A percentile compares a stretch with the other conserved stretches of the same genome.
These are phyloP conservation scores for Zopfochytrium polystomum DNA, from an alignment of 371 early-diverging fungal species.

Conservation along the genomic window DNA sequence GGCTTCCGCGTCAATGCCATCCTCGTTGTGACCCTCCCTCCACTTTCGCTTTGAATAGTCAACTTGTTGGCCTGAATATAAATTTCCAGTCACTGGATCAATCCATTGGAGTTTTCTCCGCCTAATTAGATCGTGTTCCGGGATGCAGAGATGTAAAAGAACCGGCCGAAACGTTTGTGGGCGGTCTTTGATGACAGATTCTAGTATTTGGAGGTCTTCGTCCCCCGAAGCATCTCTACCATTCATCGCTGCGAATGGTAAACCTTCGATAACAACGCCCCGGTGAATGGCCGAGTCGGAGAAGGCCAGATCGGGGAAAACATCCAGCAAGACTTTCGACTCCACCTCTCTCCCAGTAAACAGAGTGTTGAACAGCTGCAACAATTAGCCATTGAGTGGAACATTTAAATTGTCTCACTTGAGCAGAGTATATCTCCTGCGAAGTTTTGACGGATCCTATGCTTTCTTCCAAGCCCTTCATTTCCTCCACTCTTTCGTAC, in stretches of 20 bases:
- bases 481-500: background rate
- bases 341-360: constrained; percentile 26
- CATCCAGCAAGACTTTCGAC: constrained; percentile 12
- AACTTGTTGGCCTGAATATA: constrained; percentile 45
- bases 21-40: constrained; percentile 34
- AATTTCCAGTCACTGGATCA: constrained; percentile 37
- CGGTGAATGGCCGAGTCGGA: constrained; percentile 25
- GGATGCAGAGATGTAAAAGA: constrained; percentile 34
- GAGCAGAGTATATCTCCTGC: background rate
- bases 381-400: background rate
- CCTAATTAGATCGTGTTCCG: constrained; percentile 31
- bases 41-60: constrained; percentile 31
- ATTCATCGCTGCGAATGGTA: constrained; percentile 23
- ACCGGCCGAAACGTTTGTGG: constrained; percentile 22
- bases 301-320: constrained; percentile 10
- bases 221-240: background rate
- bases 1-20: constrained; percentile 26
- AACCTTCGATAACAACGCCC: constrained; percentile 43
- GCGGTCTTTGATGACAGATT: constrained; percentile 4
- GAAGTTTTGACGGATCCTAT: background rate
- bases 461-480: constrained; percentile 6
- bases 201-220: constrained; percentile 15
- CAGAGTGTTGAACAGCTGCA: constrained; percentile 20
- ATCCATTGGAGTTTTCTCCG: constrained; percentile 34
- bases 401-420: background rate